Evolutionary conservation across 2,329 filamentous ascomycete species (phyloP), one percentile per base, ranked within the genome.

Genomic region (Westerdykella sp.): DNA sequence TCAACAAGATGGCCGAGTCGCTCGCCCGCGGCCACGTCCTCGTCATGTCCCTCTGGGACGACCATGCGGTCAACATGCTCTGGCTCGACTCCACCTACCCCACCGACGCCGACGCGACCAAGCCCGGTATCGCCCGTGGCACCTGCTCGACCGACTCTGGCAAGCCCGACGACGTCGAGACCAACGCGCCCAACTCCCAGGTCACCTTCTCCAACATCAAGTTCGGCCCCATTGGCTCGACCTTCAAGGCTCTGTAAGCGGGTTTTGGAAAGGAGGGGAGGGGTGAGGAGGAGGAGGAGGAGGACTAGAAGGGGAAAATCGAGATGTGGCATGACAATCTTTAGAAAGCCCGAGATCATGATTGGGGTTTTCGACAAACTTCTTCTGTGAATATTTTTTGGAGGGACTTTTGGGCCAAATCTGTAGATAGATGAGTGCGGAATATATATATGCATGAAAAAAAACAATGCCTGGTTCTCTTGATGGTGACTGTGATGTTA

Each of bases 21-120:
- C 66, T 84, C 34, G 60, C 63, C 5, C 54, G 72, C 25, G 80
- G 79, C 30, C 81, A 84, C 77, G 80, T 83, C 31, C 72, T 85
- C 12, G 80, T 83, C 52, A 73, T 85, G 72, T 75, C 71, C 18
- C 67, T 81, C 46, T 78, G 75, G 74, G 79, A 84, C 59, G 83
- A 86, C 68, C 77, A 85, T 67, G 66, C 76, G 46, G 69, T 77
- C 57, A 75, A 83, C 69, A 87, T 87, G 83, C 76, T 84, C 57
- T 87, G 84, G 84, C 77, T 88, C 55, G 84, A 87, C 71, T 78
- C 77, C 47, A 76, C 70, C 61, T 84, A 77, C 71, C 82, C 83
- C 39, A 69, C 71, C 47, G 57, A 63, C 41, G 55, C 50, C 25
- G 57, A 62, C 51, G 43, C 62, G 13, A 44, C 22, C 37, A 59